Base-by-base conservation (phyloP, 2,329 filamentous ascomycete genomes). In the Verticillium tricorpus region DNA sequence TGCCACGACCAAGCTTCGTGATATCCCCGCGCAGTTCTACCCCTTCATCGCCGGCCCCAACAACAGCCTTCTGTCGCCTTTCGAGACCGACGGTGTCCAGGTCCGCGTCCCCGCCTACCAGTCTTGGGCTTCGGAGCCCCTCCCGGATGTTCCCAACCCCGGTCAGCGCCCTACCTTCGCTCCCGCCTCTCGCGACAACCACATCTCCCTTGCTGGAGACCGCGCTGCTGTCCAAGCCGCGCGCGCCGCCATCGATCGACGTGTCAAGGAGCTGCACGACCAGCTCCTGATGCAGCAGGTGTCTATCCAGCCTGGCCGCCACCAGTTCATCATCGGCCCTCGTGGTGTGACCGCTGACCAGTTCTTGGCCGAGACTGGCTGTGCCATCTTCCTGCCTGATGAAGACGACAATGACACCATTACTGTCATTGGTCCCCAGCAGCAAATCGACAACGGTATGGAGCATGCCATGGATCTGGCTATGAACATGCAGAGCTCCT, bases 301-400 rank as follows among this genome's bases (percentile, higher is more conserved):
- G 52, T 85, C 89, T 6, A 92, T 98, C 68, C 90, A 94, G 74
- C 89, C 89, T 65, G 92, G 92, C 57, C 88, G 92, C 59, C 95
- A 98, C 74, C 93, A 96, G 74, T 98, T 97, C 80, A 95, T 99
- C 71, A 88, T 97, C 65, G 94, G 94, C 59, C 88, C 94, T 64
- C 85, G 89, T 64, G 93, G 91, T 64, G 85, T 91, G 64, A 88
- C 91, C 19, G 82, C 92, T 37, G 87, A 97, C 62, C 87, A 97
- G 56, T 97, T 99, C 80, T 87, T 97, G 66, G 84, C 88, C 56
- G 87, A 97, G 70, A 98, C 95, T 62, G 94, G 94, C 65, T 99
- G 95, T 76, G 86, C 90, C 54, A 89, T 98, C 63, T 85, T 98
- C 62, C 77, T 98, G 56, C 94, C 92, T 8, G 82, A 82, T 31